Percentiles rank a stretch among this genome's conserved stretches.
Conservation (phyloP, 179 eudicot species). For the Nepenthes alata region DNA sequence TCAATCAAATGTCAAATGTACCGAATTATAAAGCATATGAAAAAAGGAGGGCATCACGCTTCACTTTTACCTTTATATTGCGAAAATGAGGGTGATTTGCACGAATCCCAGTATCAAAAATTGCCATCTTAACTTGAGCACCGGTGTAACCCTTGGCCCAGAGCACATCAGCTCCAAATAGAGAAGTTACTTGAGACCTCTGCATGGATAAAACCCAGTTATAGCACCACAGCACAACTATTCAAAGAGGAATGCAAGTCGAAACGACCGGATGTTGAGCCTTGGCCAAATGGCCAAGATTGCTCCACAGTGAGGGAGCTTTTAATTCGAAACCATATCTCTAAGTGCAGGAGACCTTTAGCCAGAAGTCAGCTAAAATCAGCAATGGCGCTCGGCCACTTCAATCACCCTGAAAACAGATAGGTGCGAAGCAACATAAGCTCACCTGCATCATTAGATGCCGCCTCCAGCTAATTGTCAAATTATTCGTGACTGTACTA, state of each 20-base stretch:
- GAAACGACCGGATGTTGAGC: too few relatives aligned
- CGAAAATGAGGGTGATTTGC: constrained; percentile 91
- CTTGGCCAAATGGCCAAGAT: too few relatives aligned
- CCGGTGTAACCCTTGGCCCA: constrained; percentile 96
- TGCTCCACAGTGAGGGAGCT: too few relatives aligned
- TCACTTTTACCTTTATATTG: constrained; percentile 64
- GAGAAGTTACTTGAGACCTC: constrained; percentile 92
- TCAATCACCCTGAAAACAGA: too few relatives aligned
- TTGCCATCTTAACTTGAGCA: constrained; percentile 90
- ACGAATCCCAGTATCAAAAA: constrained; percentile 96
- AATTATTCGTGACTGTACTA: constrained; percentile 13
- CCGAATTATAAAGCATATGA: too few relatives aligned
- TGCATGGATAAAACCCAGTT: constrained; percentile 21
- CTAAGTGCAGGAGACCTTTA: too few relatives aligned
- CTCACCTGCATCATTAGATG: constrained; percentile 57
- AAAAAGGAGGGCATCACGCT: too few relatives aligned
- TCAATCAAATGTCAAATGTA: constrained; percentile 5
- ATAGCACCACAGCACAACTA: too few relatives aligned
- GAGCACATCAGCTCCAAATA: constrained; percentile 79
- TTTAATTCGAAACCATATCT: too few relatives aligned
- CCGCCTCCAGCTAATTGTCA: constrained; percentile 42
- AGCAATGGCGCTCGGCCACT: neutral
- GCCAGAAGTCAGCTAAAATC: neutral
- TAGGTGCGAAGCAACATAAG: neutral
- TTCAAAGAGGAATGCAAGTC: too few relatives aligned